Evolutionary conservation across 768 basidiomycete genomes (phyloP).

Genomic region (Butyriboletus loyo): DNA sequence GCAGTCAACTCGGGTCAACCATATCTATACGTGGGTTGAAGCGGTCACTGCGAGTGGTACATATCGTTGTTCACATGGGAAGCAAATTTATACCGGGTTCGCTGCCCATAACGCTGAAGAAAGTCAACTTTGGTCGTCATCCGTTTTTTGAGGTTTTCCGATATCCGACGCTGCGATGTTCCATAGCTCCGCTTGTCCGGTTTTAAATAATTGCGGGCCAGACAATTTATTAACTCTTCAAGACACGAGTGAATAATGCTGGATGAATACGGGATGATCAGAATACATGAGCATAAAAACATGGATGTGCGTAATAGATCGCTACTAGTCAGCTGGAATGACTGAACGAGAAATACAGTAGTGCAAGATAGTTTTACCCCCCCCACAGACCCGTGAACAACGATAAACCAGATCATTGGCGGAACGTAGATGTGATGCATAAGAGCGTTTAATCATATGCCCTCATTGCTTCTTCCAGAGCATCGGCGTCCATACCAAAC

Average conservation of each 20-base stretch:
- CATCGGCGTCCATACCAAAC: conserved; percentile 29
- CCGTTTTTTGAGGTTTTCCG: not conserved
- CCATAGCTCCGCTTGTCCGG: not conserved
- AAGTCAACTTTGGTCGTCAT: no score
- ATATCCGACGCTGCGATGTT: no score
- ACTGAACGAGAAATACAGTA: not conserved
- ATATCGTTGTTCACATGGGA: not conserved
- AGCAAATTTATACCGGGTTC: no score
- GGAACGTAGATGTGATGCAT: not conserved
- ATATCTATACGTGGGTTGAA: no score
- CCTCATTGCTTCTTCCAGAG: conserved; percentile 31
- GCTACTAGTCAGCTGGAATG: not conserved
- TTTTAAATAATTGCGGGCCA: not conserved
- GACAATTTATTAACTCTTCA: not conserved
- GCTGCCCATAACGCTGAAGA: no score
- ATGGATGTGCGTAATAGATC: conserved; percentile 7
- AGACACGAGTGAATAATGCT: not conserved
- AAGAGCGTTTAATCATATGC: conserved; percentile 23
- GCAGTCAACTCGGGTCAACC: no score
- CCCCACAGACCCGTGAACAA: not conserved
- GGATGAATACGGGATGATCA: not conserved
- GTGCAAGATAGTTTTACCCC: not conserved
- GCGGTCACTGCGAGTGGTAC: no score
- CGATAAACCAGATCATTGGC: not conserved
- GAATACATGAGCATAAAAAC: not conserved